A percentile compares a stretch with the other conserved stretches of the same genome.
phyloP scores from a whole-genome alignment of 257 asterid genomes.

The Solanum sejunctum region DNA sequence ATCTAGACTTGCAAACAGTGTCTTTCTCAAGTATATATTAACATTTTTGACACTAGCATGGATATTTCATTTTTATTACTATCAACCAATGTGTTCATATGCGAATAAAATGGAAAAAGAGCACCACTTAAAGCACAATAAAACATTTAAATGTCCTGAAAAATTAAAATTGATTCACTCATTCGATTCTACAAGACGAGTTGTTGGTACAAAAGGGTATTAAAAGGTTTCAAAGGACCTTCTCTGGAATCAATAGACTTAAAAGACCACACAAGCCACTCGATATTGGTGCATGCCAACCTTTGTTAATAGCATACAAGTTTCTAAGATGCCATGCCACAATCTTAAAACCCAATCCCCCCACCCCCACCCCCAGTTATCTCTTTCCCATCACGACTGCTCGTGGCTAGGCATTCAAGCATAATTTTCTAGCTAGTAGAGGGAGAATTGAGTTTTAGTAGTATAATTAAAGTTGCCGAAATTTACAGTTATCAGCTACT shows the following conservation, averaged over 20 bases:
- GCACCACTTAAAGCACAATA: not conserved
- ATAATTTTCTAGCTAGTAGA: not conserved
- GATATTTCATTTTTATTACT: not conserved
- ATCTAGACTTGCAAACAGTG: not conserved
- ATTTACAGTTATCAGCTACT: not conserved
- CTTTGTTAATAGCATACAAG: not conserved
- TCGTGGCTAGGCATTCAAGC: not conserved
- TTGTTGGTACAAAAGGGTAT: not conserved
- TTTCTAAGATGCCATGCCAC: not conserved
- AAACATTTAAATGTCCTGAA: not conserved
- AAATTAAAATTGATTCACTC: too few species aligned
- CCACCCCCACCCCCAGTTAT: not conserved
- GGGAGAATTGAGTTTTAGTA: not conserved
- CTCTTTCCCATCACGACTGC: not conserved
- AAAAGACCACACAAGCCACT: not conserved
- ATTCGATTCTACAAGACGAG: not conserved
- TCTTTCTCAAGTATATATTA: not conserved
- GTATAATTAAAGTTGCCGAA: too few species aligned
- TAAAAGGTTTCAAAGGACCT: not conserved
- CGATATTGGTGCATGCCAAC: not conserved
- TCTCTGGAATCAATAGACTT: not conserved
- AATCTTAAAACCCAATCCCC: not conserved
- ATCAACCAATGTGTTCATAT: not conserved
- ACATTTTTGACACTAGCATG: not conserved
- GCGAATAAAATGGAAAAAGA: not conserved